Percentiles rank a stretch among this genome's conserved stretches.
Evolutionary conservation across 2,329 filamentous ascomycete genomes (phyloP).

Genomic region (Beauveria varroae): DNA sequence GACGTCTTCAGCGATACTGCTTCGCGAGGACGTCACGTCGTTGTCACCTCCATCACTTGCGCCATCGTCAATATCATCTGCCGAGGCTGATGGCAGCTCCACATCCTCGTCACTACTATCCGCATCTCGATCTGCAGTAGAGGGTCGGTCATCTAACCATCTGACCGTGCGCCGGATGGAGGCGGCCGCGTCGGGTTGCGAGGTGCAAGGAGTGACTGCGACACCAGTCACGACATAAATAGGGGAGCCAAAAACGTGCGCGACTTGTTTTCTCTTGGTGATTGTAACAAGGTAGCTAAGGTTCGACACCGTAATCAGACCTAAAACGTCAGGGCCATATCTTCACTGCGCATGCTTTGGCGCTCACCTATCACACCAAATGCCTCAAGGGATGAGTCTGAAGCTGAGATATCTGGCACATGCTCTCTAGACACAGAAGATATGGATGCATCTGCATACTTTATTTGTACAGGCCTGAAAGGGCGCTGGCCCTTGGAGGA

Average conservation of each 20-base stretch:
- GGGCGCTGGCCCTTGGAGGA: constrained; percentile 51
- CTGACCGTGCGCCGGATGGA: constrained; percentile 57
- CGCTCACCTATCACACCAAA: constrained; percentile 50
- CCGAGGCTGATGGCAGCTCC: constrained; percentile 25
- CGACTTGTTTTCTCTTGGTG: constrained; percentile 78
- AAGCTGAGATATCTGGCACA: constrained; percentile 34
- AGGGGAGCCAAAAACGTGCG: constrained; percentile 72
- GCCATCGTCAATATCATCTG: constrained; percentile 38
- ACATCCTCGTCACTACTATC: constrained; percentile 43
- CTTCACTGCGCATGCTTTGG: not conserved
- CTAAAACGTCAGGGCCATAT: constrained; percentile 36
- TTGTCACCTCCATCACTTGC: constrained; percentile 26
- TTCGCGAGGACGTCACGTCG: constrained; percentile 30
- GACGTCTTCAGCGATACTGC: constrained; percentile 79
- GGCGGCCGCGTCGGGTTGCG: constrained; percentile 62
- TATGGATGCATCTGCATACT: constrained; percentile 55
- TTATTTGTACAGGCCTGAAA: constrained; percentile 55
- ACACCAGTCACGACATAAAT: constrained; percentile 86
- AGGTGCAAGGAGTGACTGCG: constrained; percentile 79
- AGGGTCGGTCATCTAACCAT: constrained; percentile 30
- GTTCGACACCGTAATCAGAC: constrained; percentile 74
- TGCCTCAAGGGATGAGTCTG: constrained; percentile 47
- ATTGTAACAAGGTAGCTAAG: constrained; percentile 82
- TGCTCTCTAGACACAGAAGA: constrained; percentile 38
- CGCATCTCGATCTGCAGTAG: constrained; percentile 32